phyloP scores from a whole-genome alignment of 495 filamentous ascomycete genomes.

The Hypoxylon lienhwacheense region DNA sequence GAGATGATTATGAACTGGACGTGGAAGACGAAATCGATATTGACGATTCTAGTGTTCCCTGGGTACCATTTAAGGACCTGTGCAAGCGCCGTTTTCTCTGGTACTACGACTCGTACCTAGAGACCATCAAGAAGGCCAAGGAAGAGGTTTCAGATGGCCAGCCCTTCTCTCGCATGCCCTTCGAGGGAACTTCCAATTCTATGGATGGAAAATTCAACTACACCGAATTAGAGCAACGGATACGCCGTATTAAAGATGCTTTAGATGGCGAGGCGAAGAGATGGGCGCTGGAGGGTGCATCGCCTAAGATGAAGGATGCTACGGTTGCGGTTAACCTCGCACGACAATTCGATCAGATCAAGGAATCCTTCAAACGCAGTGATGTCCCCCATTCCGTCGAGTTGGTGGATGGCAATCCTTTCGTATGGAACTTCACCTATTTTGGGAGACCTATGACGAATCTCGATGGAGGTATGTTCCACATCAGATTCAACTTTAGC shows the following conservation, averaged over 20 bases:
- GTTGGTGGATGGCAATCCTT: slow-evolving; percentile 72
- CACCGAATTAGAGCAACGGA: slow-evolving; percentile 65
- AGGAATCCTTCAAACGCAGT: slow-evolving; percentile 68
- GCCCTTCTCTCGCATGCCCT: slow-evolving; percentile 76
- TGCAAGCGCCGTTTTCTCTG: slow-evolving; percentile 92
- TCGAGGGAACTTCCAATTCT: slow-evolving; percentile 73
- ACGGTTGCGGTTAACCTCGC: slow-evolving; percentile 79
- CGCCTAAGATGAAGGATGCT: slow-evolving; percentile 64
- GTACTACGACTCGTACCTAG: slow-evolving; percentile 88
- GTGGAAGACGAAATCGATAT: slow-evolving; percentile 46
- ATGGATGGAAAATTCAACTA: slow-evolving; percentile 94
- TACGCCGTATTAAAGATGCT: slow-evolving; percentile 64
- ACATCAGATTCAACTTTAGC: slow-evolving; percentile 77
- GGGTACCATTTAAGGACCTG: slow-evolving; percentile 84
- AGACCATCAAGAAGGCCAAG: slow-evolving; percentile 65
- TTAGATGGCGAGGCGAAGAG: slow-evolving; percentile 70
- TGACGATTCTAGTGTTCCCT: slow-evolving; percentile 54
- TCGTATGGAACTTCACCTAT: slow-evolving; percentile 69
- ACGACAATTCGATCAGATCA: slow-evolving; percentile 82
- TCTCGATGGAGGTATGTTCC: slow-evolving; percentile 88
- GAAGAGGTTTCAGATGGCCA: slow-evolving; percentile 60
- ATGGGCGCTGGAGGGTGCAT: slow-evolving; percentile 72
- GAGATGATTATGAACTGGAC: slow-evolving; percentile 56
- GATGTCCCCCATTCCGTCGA: slow-evolving; percentile 72
- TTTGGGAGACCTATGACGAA: slow-evolving; percentile 93